A percentile compares a stretch with the other conserved stretches of the same genome.
These are phyloP conservation scores for Cyberlindnera americana DNA, from an alignment of 805 yeast species.

Conservation along the genomic window DNA sequence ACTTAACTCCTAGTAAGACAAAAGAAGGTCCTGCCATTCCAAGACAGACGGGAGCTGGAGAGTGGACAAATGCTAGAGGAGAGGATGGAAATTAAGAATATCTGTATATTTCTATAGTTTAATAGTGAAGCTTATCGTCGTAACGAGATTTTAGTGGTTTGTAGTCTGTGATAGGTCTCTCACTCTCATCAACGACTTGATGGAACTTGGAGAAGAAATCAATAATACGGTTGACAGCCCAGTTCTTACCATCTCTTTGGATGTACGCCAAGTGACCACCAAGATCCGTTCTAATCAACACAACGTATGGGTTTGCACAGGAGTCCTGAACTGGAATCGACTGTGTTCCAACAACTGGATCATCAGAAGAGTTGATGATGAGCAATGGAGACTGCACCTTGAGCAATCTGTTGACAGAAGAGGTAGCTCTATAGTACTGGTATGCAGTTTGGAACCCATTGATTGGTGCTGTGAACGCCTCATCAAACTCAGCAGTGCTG, in stretches of 20 bases:
- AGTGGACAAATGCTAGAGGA: slow-evolving; percentile 77
- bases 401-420: slow-evolving; percentile 54
- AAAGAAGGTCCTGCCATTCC: slow-evolving; percentile 27
- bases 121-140: slow-evolving; percentile 17
- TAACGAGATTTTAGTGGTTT: slow-evolving; percentile 17
- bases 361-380: slow-evolving; percentile 60
- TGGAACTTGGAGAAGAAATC: slow-evolving; percentile 39
- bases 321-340: slow-evolving; percentile 50
- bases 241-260: slow-evolving; percentile 40
- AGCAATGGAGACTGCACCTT: slow-evolving; percentile 59
- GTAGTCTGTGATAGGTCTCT: slow-evolving; percentile 19
- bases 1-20: slow-evolving; percentile 3
- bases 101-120: slow-evolving; percentile 3
- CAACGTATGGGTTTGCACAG: slow-evolving; percentile 52
- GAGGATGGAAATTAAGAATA: slow-evolving; percentile 51
- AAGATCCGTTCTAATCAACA: slow-evolving; percentile 52
- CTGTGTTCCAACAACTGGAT: slow-evolving; percentile 56
- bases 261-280: slow-evolving; percentile 71
- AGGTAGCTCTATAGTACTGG: slow-evolving; percentile 63
- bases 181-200: slow-evolving; percentile 27
- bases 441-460: slow-evolving; percentile 61
- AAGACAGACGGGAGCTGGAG: slow-evolving; percentile 70
- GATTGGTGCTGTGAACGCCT: slow-evolving; percentile 53
- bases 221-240: slow-evolving; percentile 44
- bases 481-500: slow-evolving; percentile 56